A percentile compares a stretch with the other conserved stretches of the same genome.
Conservation (phyloP, 805 yeast species). For the Priceomyces haplophilus region DNA sequence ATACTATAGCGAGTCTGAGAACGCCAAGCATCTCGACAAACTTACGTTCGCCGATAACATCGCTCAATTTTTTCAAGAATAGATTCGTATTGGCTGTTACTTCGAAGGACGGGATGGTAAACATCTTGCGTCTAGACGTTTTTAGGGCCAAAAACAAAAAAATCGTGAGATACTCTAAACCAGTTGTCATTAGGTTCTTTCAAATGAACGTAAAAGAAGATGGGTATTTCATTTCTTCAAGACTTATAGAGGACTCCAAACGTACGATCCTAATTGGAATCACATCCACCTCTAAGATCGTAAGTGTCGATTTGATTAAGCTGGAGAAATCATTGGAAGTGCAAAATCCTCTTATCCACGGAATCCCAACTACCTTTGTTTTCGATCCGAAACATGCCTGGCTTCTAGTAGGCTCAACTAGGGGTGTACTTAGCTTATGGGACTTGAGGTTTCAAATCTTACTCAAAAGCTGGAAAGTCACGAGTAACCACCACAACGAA, state of each 20-base stretch:
- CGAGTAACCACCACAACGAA: constrained; percentile 14
- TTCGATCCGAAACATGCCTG: constrained; percentile 55
- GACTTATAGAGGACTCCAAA: constrained; percentile 38
- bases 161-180: constrained; percentile 26
- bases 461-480: constrained; percentile 62
- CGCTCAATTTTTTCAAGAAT: constrained; percentile 49
- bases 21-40: constrained; percentile 44
- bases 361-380: constrained; percentile 59
- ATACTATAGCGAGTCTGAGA: constrained; percentile 54
- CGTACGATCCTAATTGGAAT: constrained; percentile 45
- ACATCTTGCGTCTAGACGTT: constrained; percentile 36
- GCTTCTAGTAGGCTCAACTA: constrained; percentile 70
- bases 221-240: constrained; percentile 45
- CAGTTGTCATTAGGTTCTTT: constrained; percentile 39
- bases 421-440: constrained; percentile 78
- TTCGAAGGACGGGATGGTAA: constrained; percentile 45
- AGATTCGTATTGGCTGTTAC: constrained; percentile 59
- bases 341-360: constrained; percentile 60
- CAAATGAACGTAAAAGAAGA: constrained; percentile 29
- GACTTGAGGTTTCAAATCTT: constrained; percentile 66
- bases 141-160: constrained; percentile 31
- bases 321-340: constrained; percentile 44
- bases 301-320: constrained; percentile 55
- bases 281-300: constrained; percentile 52
- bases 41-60: constrained; percentile 48